Percentiles rank a stretch among this genome's conserved stretches.
These are phyloP conservation scores for Colletotrichum sp. DNA, from an alignment of 2,329 filamentous ascomycete genomes.

Conservation along the genomic window DNA sequence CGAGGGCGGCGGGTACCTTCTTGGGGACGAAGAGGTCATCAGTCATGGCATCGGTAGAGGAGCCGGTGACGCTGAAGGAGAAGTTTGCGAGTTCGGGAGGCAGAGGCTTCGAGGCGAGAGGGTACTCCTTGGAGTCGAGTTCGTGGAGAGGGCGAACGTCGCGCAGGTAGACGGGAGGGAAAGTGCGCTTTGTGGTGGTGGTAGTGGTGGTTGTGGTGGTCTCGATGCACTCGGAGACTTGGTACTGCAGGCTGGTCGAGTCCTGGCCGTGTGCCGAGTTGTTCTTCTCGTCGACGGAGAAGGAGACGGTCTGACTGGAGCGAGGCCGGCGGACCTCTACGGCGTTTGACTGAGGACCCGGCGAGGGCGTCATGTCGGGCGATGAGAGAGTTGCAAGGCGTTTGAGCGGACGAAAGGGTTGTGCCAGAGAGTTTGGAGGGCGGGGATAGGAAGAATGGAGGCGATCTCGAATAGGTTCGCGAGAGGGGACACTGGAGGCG, in stretches of 20 bases:
- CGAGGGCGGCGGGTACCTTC: not conserved
- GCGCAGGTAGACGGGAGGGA: constrained; percentile 82
- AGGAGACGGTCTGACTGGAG: constrained; percentile 48
- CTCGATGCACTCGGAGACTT: constrained; percentile 69
- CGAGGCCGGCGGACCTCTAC: constrained; percentile 33
- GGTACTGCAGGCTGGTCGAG: constrained; percentile 53
- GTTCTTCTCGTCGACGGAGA: constrained; percentile 47
- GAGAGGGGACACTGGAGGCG: not conserved
- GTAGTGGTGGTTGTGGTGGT: constrained; percentile 85
- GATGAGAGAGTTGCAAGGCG: not conserved
- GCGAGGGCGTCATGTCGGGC: constrained; percentile 42
- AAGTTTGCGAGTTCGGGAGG: constrained; percentile 80
- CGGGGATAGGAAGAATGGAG: not conserved
- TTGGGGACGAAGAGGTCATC: constrained; percentile 3
- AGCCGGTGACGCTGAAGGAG: constrained; percentile 70
- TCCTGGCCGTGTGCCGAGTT: constrained; percentile 34
- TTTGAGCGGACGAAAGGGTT: not conserved
- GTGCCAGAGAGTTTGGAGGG: not conserved
- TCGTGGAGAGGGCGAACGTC: constrained; percentile 72
- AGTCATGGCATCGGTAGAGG: constrained; percentile 27
- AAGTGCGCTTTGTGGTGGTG: constrained; percentile 83
- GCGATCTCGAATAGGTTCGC: not conserved
- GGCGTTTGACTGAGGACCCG: constrained; percentile 26
- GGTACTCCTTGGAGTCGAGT: constrained; percentile 89
- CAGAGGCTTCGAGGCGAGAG: constrained; percentile 81